phyloP scores from a whole-genome alignment of 371 early-diverging fungal species.

The Mortierella sp. region DNA sequence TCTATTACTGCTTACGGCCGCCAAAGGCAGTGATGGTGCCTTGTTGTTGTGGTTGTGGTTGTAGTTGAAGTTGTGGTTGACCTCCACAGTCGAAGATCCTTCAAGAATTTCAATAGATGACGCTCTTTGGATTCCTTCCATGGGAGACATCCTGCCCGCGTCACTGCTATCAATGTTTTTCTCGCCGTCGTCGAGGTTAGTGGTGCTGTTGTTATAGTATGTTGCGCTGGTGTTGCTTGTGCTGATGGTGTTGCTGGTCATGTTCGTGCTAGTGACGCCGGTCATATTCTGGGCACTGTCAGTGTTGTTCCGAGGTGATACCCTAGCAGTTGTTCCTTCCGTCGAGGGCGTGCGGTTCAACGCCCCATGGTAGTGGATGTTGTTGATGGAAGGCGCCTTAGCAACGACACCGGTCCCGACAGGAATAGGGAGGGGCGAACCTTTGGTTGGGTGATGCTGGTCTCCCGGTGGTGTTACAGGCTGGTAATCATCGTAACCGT shows the following conservation, averaged over 20 bases:
- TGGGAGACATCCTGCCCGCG: conserved; percentile 14
- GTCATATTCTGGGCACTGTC: not conserved
- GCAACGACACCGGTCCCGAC: not conserved
- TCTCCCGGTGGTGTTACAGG: conserved; percentile 46
- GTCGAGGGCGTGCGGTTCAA: conserved; percentile 6
- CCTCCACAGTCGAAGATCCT: conserved; percentile 1
- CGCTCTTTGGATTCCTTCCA: conserved; percentile 18
- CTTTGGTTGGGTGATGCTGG: conserved; percentile 14
- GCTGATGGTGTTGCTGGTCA: not conserved
- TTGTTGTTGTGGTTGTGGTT: not conserved
- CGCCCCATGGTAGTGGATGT: conserved; percentile 4
- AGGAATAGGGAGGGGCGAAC: conserved; percentile 6
- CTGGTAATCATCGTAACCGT: conserved; percentile 21
- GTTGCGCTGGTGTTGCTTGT: conserved; percentile 2
- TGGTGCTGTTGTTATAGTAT: conserved; percentile 3
- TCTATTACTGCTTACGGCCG: not conserved
- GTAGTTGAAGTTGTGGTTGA: not conserved
- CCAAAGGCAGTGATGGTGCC: conserved; percentile 7
- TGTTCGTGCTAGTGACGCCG: conserved; percentile 7
- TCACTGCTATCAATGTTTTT: conserved; percentile 8
- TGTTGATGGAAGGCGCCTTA: conserved; percentile 11
- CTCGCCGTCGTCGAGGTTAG: not conserved
- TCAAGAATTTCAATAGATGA: conserved; percentile 2
- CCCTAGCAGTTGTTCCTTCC: conserved; percentile 10
- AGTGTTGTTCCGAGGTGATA: conserved; percentile 14